Evolutionary conservation across 2,329 filamentous ascomycete genomes (phyloP).

Genomic region (Grosmannia serpens): DNA sequence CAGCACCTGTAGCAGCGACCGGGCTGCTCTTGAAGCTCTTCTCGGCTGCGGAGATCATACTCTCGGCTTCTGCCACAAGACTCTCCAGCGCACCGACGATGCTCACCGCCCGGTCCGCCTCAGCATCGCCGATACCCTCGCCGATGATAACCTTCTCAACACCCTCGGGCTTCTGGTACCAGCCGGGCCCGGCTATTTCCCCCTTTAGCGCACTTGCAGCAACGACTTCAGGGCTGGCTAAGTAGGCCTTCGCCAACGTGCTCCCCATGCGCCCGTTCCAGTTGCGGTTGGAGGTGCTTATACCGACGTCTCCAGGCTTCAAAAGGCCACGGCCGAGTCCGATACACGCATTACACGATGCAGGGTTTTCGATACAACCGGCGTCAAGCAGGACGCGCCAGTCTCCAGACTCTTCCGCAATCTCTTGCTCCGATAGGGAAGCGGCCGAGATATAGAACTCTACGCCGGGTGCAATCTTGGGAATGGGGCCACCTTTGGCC

Average conservation of each 20-base stretch:
- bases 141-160: constrained; percentile 24
- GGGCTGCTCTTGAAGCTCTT: constrained; percentile 30
- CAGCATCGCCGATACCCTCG: constrained; percentile 14
- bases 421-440: constrained; percentile 62
- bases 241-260: constrained; percentile 55
- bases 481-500: constrained; percentile 47
- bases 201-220: constrained; percentile 74
- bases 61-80: constrained; percentile 57
- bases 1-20: constrained; percentile 17
- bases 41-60: constrained; percentile 37
- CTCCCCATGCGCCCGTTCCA: constrained; percentile 88
- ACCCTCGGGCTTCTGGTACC: constrained; percentile 46
- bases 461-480: constrained; percentile 65
- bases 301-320: constrained; percentile 76
- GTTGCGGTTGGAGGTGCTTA: constrained; percentile 75
- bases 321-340: constrained; percentile 64
- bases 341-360: constrained; percentile 91
- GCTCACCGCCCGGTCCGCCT: constrained; percentile 9
- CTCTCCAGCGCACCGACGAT: constrained; percentile 62
- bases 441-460: constrained; percentile 86
- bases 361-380: too few relatives aligned
- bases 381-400: constrained; percentile 77
- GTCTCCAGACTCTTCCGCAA: constrained; percentile 68
- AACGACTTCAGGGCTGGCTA: constrained; percentile 82
- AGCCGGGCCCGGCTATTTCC: constrained; percentile 63